Evolutionary conservation across 148 eudicot species (phyloP).

Genomic region (Chenopodium berlandieri): DNA sequence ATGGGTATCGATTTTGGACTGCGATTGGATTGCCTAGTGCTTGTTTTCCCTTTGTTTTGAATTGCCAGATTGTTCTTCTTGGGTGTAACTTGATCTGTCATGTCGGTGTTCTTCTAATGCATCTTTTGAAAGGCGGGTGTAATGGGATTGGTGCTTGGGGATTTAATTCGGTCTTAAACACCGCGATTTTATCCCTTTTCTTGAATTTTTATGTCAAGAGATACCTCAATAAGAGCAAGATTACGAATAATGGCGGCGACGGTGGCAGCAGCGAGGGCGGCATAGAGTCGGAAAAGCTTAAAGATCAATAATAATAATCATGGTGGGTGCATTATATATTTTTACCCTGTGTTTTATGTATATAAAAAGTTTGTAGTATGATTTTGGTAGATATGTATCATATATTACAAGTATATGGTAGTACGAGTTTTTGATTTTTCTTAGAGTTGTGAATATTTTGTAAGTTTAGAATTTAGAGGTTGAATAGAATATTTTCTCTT

Average conservation of each 20-base stretch:
- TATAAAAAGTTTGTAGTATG: not conserved
- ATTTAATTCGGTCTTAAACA: slow-evolving; percentile 65
- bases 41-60: slow-evolving; percentile 65
- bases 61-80: slow-evolving; percentile 61
- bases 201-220: slow-evolving; percentile 59
- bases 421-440: not conserved
- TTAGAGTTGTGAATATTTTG: not conserved
- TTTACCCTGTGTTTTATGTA: not conserved
- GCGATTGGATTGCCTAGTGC: slow-evolving; percentile 64
- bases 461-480: too few species aligned
- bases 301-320: not conserved
- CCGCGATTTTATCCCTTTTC: slow-evolving; percentile 57
- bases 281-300: not conserved
- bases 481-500: too few species aligned
- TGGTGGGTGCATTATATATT: not conserved
- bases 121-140: slow-evolving; percentile 72
- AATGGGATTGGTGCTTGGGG: slow-evolving; percentile 91
- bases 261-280: not conserved
- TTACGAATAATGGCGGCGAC: not conserved
- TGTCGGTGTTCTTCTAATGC: slow-evolving; percentile 61
- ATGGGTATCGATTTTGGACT: slow-evolving; percentile 85
- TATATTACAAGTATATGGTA: too few species aligned
- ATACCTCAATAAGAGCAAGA: slow-evolving; percentile 29
- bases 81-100: slow-evolving; percentile 57
- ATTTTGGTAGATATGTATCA: not conserved